phyloP scores from a whole-genome alignment of 768 basidiomycete genomes.

The Ramaria sp. region DNA sequence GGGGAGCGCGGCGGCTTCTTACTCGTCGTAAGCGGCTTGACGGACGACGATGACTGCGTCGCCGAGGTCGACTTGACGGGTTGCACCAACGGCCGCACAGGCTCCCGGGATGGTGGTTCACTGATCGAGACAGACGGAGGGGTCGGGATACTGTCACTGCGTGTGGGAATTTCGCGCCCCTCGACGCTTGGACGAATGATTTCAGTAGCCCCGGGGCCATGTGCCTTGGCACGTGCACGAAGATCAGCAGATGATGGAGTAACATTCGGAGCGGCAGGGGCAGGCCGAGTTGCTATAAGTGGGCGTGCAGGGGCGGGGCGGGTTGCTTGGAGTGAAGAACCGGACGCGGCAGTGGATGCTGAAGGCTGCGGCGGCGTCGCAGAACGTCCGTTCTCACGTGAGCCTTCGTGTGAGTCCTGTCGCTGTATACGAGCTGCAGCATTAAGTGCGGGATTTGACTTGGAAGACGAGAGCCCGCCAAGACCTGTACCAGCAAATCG shows the following conservation, averaged over 20 bases:
- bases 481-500: constrained; percentile 91
- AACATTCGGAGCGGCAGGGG: constrained; percentile 40
- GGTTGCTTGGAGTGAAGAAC: constrained; percentile 36
- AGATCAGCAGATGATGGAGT: constrained; percentile 57
- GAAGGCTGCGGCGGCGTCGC: constrained; percentile 19
- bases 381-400: constrained; percentile 29
- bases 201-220: constrained; percentile 33
- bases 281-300: constrained; percentile 40
- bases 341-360: constrained; percentile 21
- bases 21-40: constrained; percentile 16
- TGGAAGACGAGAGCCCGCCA: constrained; percentile 24
- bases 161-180: constrained; percentile 17
- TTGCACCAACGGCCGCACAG: constrained; percentile 12
- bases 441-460: constrained; percentile 2
- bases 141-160: not conserved
- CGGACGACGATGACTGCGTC: constrained; percentile 10
- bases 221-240: constrained; percentile 50
- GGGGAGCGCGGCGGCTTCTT: constrained; percentile 12
- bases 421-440: constrained; percentile 25
- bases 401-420: constrained; percentile 32
- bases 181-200: constrained; percentile 19
- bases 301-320: constrained; percentile 66
- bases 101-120: constrained; percentile 1
- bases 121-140: not conserved
- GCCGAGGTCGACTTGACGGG: constrained; percentile 9